These are phyloP conservation scores for Paramecium pentaurelia DNA, from an alignment of 73 alveolate species.

Conservation along the genomic window DNA sequence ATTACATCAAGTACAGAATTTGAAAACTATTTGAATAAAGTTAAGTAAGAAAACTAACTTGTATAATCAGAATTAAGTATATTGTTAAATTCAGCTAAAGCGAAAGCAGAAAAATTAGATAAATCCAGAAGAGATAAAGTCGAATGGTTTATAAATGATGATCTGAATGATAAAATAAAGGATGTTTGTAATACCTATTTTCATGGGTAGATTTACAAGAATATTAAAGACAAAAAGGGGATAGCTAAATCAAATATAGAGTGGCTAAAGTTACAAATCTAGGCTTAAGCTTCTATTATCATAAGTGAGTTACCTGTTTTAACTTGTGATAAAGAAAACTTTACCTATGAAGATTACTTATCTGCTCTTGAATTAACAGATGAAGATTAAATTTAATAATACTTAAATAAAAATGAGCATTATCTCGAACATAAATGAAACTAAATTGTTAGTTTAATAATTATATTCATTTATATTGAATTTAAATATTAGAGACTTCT, in stretches of 20 bases:
- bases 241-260: background rate
- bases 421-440: background rate
- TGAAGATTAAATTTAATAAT: background rate
- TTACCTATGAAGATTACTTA: background rate
- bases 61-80: background rate
- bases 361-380: background rate
- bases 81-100: background rate
- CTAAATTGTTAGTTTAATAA: background rate
- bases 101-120: constrained; percentile 7
- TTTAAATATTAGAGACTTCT: background rate
- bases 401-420: background rate
- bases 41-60: background rate
- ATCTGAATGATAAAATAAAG: background rate
- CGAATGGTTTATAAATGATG: constrained; percentile 36
- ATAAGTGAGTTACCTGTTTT: background rate
- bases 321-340: background rate
- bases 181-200: background rate
- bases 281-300: background rate
- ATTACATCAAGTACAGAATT: background rate
- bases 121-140: background rate
- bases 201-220: background rate
- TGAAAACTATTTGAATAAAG: background rate
- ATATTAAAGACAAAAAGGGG: constrained; percentile 4
- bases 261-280: background rate
- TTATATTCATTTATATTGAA: constrained; percentile 7